Evolutionary conservation across 306 rosid species (phyloP).

Genomic region (Astragalus membranaceus): DNA sequence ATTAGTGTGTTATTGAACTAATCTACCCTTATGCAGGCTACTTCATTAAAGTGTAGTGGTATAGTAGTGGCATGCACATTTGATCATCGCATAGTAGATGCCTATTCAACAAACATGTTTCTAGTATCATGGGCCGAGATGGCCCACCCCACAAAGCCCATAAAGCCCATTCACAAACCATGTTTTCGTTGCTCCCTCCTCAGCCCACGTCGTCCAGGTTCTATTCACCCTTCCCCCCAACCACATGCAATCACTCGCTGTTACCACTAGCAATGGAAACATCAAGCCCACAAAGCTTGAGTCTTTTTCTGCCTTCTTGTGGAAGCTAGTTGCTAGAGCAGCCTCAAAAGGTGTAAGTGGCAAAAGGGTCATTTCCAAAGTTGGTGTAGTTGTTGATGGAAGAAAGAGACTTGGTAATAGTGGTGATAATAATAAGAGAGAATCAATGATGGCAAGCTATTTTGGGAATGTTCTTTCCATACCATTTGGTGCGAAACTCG

Average conservation of each 20-base stretch:
- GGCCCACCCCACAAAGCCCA: no score
- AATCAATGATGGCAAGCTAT: no score
- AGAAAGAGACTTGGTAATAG: no score
- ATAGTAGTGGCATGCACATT: constrained; percentile 66
- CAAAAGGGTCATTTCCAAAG: no score
- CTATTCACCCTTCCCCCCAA: constrained; percentile 33
- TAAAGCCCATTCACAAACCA: constrained; percentile 17
- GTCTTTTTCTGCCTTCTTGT: constrained; percentile 60
- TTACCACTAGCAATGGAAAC: background rate
- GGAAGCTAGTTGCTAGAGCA: constrained; percentile 75
- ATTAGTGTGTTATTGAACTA: no score
- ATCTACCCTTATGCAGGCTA: no score
- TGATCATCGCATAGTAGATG: constrained; percentile 81
- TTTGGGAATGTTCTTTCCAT: no score
- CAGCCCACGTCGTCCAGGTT: constrained; percentile 26
- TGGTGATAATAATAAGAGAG: no score
- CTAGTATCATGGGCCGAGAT: constrained; percentile 61
- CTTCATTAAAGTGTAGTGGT: constrained; percentile 65
- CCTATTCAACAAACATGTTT: constrained; percentile 71
- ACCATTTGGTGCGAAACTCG: no score
- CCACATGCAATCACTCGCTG: constrained; percentile 39
- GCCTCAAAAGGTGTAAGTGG: no score
- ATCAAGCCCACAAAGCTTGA: constrained; percentile 41
- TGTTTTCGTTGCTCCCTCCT: constrained; percentile 37
- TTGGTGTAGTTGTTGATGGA: no score